A percentile compares a stretch with the other conserved stretches of the same genome.
These are phyloP conservation scores for Quillaja saponaria DNA, from an alignment of 306 rosid species.

Conservation along the genomic window DNA sequence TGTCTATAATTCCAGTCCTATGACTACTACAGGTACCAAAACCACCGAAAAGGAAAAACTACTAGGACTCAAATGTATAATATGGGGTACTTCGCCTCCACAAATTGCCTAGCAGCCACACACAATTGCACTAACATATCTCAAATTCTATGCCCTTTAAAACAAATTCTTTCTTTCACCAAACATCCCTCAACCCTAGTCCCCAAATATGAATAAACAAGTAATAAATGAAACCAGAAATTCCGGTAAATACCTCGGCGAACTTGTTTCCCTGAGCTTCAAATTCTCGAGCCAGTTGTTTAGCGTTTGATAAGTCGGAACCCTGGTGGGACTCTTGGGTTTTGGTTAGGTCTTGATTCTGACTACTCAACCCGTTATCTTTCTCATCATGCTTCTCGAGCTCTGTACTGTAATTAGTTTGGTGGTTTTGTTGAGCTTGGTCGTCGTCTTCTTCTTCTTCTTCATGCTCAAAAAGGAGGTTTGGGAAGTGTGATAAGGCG, in stretches of 20 bases:
- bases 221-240: too few species aligned
- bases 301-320: constrained; percentile 17
- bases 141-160: too few species aligned
- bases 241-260: constrained; percentile 31
- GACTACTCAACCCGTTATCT: background rate
- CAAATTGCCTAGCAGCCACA: too few species aligned
- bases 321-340: background rate
- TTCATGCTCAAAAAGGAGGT: constrained; percentile 44
- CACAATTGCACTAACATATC: too few species aligned
- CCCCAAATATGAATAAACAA: too few species aligned
- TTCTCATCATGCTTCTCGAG: background rate
- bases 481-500: constrained; percentile 32
- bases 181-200: too few species aligned
- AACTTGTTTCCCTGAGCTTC: constrained; percentile 53
- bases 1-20: too few species aligned
- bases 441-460: background rate
- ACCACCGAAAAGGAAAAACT: too few species aligned
- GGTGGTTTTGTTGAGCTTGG: background rate
- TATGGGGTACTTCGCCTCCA: too few species aligned
- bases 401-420: background rate
- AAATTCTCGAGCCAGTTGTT: constrained; percentile 37
- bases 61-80: too few species aligned
- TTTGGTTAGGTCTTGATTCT: constrained; percentile 8
- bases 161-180: too few species aligned
- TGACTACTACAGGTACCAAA: too few species aligned